phyloP scores from a whole-genome alignment of 2,329 filamentous ascomycete species.

The Rutstroemia sp. region DNA sequence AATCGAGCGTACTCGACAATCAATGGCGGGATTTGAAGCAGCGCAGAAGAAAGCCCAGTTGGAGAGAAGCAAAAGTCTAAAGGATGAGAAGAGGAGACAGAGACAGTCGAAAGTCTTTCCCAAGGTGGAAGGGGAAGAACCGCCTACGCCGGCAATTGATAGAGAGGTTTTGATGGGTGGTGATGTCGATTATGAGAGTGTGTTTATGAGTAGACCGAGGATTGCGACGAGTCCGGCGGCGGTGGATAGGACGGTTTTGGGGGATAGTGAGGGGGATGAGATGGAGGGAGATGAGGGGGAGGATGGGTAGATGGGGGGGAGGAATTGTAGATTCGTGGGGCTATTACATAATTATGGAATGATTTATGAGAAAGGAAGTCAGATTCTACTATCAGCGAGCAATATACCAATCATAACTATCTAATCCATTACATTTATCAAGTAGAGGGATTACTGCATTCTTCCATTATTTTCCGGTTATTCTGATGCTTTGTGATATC shows the following conservation, averaged over 20 bases:
- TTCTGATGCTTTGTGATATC: no score
- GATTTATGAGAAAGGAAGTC: no score
- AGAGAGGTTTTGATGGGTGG: constrained; percentile 44
- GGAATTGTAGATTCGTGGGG: no score
- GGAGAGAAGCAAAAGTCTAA: constrained; percentile 43
- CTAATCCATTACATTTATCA: no score
- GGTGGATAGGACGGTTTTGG: not conserved
- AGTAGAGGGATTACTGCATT: no score
- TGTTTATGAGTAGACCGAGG: constrained; percentile 79
- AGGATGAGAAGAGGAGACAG: constrained; percentile 36
- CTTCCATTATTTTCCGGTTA: no score
- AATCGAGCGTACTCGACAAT: constrained; percentile 49
- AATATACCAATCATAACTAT: no score
- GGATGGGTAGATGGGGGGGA: no score
- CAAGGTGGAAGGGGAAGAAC: constrained; percentile 40
- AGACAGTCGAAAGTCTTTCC: constrained; percentile 40
- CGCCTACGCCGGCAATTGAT: constrained; percentile 22
- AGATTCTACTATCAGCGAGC: no score
- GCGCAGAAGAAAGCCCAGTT: constrained; percentile 53
- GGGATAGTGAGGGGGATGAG: not conserved
- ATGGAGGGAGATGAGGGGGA: not conserved
- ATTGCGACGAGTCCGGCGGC: constrained; percentile 63
- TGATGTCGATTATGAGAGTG: constrained; percentile 62
- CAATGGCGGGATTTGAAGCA: constrained; percentile 56
- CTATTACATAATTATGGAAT: no score